Base-by-base conservation (phyloP, 805 yeast genomes). In the Starmerella geochares region DNA sequence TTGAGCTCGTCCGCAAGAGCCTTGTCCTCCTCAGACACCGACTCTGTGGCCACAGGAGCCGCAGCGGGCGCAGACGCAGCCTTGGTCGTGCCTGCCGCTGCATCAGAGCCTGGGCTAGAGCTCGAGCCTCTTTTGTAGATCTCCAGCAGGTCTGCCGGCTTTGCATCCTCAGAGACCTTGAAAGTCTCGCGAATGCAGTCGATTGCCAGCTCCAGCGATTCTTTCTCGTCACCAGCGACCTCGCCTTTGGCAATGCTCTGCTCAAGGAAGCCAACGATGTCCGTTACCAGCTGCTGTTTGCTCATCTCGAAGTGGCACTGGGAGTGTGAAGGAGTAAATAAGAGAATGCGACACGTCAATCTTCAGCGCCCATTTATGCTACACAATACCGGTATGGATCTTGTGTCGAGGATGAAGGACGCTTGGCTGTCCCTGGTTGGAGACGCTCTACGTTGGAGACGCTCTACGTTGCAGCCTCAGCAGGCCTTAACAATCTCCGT, bases 121-220 rank as follows among this genome's bases (percentile, higher is more conserved):
- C 46, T 32, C 20, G 10, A 1, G 38, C 54, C 56, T 25, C 27
- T 43, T 33, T 50, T 41, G 51, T 58, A 60, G 16, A 59, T 24
- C 8, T 19, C 51, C 19, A 51, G 50, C 20, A 60, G 54, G 37
- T 54, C 50, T 23, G 21, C n/a, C 7, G 65, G 64, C 42, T 40
- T 52, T 16, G 51, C 59, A 28, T 63, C 61, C 58, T 74, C 73
- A 56, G 75, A 72, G 23, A 88, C 79, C 45, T 73, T 80, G 64
- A 82, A 90, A 10, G 94, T 86, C 60, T 88, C 97, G 21, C 84
- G 78, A 51, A 92, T 78, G 71, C 96, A 86, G 62, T 86, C 95
- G 57, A 87, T 76, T 53, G 97, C 97, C 46, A 90, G 94, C 57
- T 87, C 96, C 58, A 90, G 73, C 9, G 96, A 86, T 59, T 92